A percentile compares a stretch with the other conserved stretches of the same genome.
Evolutionary conservation across 2,329 filamentous ascomycete genomes (phyloP).

Genomic region (Gaeumannomyces tritici): DNA sequence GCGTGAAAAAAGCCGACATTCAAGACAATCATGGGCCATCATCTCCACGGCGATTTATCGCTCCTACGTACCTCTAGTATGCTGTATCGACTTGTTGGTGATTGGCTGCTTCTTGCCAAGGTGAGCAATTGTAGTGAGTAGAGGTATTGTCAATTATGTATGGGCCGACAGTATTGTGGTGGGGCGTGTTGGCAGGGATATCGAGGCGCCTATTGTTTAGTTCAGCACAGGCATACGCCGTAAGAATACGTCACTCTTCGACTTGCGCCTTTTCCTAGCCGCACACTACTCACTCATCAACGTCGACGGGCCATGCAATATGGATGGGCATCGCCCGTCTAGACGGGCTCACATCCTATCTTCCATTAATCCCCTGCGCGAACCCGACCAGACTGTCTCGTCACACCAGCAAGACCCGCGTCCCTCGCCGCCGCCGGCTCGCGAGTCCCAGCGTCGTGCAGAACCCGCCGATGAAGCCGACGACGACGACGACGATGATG

Average conservation of each 20-base stretch:
- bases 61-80: too few relatives aligned
- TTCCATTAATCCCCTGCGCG: conserved; percentile 33
- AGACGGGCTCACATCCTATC: conserved; percentile 37
- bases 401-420: not conserved
- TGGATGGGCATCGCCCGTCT: conserved; percentile 11
- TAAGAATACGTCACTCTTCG: not conserved
- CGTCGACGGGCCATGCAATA: not conserved
- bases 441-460: not conserved
- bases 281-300: not conserved
- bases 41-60: too few relatives aligned
- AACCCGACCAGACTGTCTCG: not conserved
- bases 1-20: too few relatives aligned
- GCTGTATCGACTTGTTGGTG: too few relatives aligned
- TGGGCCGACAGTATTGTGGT: too few relatives aligned
- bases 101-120: too few relatives aligned
- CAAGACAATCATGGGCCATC: too few relatives aligned
- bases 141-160: too few relatives aligned
- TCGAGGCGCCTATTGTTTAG: too few relatives aligned
- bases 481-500: not conserved
- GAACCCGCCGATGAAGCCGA: not conserved
- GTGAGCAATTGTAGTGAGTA: too few relatives aligned
- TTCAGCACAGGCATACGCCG: too few relatives aligned
- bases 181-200: too few relatives aligned
- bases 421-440: conserved; percentile 1
- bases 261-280: not conserved